phyloP scores from a whole-genome alignment of 1,139 yeast genomes.

The Lodderomyces beijingensis region DNA sequence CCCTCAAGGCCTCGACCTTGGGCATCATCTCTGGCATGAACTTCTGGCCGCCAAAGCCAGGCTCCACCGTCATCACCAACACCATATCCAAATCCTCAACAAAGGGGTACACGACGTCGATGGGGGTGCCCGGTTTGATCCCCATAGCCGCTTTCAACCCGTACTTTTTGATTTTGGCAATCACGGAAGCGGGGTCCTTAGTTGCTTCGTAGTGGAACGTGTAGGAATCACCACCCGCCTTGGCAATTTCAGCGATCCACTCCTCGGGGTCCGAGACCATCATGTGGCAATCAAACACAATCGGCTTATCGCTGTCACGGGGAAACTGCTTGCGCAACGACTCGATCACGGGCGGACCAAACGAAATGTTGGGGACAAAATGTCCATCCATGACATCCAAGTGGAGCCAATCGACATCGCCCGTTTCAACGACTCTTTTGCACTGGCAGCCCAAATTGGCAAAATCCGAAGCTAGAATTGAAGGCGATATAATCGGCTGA shows the following conservation, averaged over 20 bases:
- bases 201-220: constrained; percentile 97
- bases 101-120: constrained; percentile 73
- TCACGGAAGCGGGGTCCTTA: constrained; percentile 68
- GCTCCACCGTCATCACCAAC: constrained; percentile 96
- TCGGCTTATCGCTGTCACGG: constrained; percentile 35
- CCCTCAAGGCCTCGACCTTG: constrained; percentile 75
- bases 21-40: constrained; percentile 97
- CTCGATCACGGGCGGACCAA: constrained; percentile 87
- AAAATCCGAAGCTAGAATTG: constrained; percentile 91
- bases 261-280: constrained; percentile 94
- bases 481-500: constrained; percentile 87
- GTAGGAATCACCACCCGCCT: constrained; percentile 94
- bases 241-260: constrained; percentile 92
- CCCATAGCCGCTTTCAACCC: constrained; percentile 97
- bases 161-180: constrained; percentile 65
- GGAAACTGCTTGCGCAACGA: constrained; percentile 80
- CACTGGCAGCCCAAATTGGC: constrained; percentile 87
- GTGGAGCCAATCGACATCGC: constrained; percentile 91
- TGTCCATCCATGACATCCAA: constrained; percentile 99
- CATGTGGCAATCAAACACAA: constrained; percentile 98
- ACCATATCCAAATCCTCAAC: constrained; percentile 87
- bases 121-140: constrained; percentile 89
- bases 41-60: constrained; percentile 98
- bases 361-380: constrained; percentile 92
- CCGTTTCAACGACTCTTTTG: constrained; percentile 66